These are phyloP conservation scores for Apiotrichum siamense DNA, from an alignment of 1,284 basidiomycete genomes.

Conservation along the genomic window DNA sequence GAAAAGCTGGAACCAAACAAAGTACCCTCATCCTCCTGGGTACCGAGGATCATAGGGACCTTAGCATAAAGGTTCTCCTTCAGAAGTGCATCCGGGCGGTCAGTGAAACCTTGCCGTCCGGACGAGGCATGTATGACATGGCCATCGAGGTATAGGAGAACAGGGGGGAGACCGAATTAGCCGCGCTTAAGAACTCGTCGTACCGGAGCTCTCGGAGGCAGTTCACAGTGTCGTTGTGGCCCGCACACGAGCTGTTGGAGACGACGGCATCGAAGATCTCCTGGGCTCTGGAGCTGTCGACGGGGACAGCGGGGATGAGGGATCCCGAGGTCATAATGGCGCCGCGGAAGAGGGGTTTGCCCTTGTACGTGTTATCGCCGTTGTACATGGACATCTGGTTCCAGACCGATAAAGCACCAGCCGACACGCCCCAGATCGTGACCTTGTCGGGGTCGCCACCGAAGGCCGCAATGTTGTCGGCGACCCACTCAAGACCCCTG, in stretches of 20 bases:
- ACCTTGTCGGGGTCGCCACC: slow-evolving; percentile 41
- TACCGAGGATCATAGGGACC: slow-evolving; percentile 20
- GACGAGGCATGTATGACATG: slow-evolving; percentile 52
- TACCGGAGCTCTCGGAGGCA: slow-evolving; percentile 53
- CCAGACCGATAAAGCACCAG: slow-evolving; percentile 45
- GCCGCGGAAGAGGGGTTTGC: slow-evolving; percentile 47
- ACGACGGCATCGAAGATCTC: slow-evolving; percentile 13
- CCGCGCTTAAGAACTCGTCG: slow-evolving; percentile 8
- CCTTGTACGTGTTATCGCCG: slow-evolving; percentile 40
- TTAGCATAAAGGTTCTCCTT: slow-evolving; percentile 7
- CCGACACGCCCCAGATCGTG: slow-evolving; percentile 57
- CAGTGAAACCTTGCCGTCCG: slow-evolving; percentile 53
- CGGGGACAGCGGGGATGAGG: slow-evolving; percentile 33
- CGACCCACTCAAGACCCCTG: slow-evolving; percentile 38
- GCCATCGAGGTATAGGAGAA: slow-evolving; percentile 14
- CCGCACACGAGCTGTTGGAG: slow-evolving; percentile 9
- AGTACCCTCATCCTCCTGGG: slow-evolving; percentile 23
- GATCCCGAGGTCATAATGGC: slow-evolving; percentile 45
- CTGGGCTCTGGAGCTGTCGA: slow-evolving; percentile 16
- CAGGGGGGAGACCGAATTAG: slow-evolving; percentile 12
- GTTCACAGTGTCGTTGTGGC: slow-evolving; percentile 50
- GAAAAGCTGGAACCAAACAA: no score
- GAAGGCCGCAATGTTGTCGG: slow-evolving; percentile 36
- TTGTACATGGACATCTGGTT: slow-evolving; percentile 56
- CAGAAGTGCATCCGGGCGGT: slow-evolving; percentile 37